phyloP scores from a whole-genome alignment of 1,139 yeast genomes.

The Lodderomyces jiufengensis region DNA sequence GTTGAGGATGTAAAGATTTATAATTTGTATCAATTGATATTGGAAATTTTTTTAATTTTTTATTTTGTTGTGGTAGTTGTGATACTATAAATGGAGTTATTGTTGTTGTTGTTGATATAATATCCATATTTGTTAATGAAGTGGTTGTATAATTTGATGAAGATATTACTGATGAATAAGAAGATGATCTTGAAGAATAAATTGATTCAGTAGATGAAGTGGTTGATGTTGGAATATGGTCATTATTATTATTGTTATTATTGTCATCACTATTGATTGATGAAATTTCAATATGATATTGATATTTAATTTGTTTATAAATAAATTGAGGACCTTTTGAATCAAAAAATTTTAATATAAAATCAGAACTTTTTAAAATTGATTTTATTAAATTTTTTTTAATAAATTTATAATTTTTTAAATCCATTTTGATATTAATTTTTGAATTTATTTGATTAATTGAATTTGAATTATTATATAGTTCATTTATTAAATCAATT shows the following conservation, averaged over 20 bases:
- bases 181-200: constrained; percentile 1
- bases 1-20: too few relatives aligned
- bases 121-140: too few relatives aligned
- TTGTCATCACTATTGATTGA: neutral
- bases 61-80: too few relatives aligned
- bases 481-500: constrained; percentile 37
- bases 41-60: too few relatives aligned
- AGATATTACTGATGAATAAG: neutral
- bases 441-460: constrained; percentile 4
- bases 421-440: constrained; percentile 5
- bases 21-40: too few relatives aligned
- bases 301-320: constrained; percentile 20
- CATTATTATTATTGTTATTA: neutral
- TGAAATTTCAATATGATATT: constrained; percentile 14
- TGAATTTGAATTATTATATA: constrained; percentile 3
- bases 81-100: too few relatives aligned
- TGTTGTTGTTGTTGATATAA: too few relatives aligned
- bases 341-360: constrained; percentile 29
- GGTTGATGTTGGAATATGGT: neutral
- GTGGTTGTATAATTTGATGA: too few relatives aligned
- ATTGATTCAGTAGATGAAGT: neutral
- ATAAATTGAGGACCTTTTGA: constrained; percentile 36
- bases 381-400: constrained; percentile 32
- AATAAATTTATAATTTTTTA: constrained; percentile 22
- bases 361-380: constrained; percentile 32